phyloP scores from a whole-genome alignment of 768 basidiomycete species.

The Coprinopsis strossmayeri region DNA sequence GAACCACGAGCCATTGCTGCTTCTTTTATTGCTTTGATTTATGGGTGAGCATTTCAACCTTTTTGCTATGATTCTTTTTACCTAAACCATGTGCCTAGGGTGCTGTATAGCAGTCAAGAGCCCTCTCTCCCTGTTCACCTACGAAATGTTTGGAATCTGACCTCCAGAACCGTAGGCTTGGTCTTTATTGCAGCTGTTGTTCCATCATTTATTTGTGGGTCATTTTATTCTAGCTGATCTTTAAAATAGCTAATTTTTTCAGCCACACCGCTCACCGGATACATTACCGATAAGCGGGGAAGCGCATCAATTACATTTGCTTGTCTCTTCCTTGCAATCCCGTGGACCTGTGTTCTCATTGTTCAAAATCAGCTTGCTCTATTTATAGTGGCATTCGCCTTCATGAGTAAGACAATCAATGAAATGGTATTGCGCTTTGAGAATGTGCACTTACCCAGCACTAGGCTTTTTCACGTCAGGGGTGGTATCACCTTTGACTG shows the following conservation, averaged over 20 bases:
- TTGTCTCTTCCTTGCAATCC: constrained; percentile 45
- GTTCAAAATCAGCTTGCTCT: constrained; percentile 38
- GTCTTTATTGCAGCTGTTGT: constrained; percentile 59
- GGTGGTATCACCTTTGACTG: constrained; percentile 52
- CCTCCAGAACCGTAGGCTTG: constrained; percentile 52
- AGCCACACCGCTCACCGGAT: constrained; percentile 61
- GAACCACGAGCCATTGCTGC: constrained; percentile 45
- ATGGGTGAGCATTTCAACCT: constrained; percentile 39
- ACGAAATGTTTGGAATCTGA: constrained; percentile 39
- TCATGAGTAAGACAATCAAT: constrained; percentile 42
- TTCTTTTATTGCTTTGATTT: constrained; percentile 39
- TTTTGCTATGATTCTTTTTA: not conserved
- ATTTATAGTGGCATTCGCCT: constrained; percentile 41
- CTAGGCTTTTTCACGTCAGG: constrained; percentile 59
- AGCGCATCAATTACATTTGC: constrained; percentile 46
- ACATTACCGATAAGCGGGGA: constrained; percentile 48
- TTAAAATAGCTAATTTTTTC: not conserved
- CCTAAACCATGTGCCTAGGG: constrained; percentile 22
- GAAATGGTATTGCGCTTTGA: no score
- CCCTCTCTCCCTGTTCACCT: constrained; percentile 53
- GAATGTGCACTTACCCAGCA: constrained; percentile 2
- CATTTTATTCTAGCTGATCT: not conserved
- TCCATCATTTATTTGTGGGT: constrained; percentile 59
- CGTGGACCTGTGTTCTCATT: constrained; percentile 57
- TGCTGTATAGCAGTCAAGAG: constrained; percentile 44